Conservation (phyloP, 129 eudicot genomes). For the Scalesia atractyloides region DNA sequence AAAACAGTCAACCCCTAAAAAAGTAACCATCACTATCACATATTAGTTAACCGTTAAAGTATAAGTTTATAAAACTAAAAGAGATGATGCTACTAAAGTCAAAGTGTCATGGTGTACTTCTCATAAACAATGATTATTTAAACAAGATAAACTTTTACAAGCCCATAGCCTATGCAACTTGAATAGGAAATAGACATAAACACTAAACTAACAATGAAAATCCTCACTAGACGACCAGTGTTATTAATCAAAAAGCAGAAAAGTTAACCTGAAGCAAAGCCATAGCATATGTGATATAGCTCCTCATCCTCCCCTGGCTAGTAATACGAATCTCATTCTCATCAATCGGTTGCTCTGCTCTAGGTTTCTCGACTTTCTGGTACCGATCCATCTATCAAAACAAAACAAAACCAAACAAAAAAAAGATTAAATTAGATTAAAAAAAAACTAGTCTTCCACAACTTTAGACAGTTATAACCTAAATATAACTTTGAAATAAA, state of each 20-base stretch:
- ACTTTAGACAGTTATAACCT: neutral
- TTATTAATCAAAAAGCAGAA: neutral
- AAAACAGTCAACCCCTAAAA: neutral
- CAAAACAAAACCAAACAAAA: neutral
- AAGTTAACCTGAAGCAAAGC: conserved; percentile 71
- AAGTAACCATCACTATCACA: neutral
- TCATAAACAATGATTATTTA: neutral
- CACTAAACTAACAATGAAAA: neutral
- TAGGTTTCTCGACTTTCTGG: conserved; percentile 94
- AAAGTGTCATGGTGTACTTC: conserved; percentile 1
- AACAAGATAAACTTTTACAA: neutral
- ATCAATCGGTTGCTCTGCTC: conserved; percentile 77
- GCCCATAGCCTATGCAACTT: neutral
- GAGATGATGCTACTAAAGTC: neutral
- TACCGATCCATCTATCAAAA: conserved; percentile 82
- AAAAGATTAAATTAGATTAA: neutral
- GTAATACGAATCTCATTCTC: conserved; percentile 98
- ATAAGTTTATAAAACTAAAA: neutral
- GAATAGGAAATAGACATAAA: neutral
- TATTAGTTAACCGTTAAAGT: neutral
- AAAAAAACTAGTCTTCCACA: neutral
- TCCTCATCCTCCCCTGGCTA: conserved; percentile 96
- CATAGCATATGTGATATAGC: conserved; percentile 97
- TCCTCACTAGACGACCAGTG: neutral
- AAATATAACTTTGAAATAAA: neutral